Conservation (phyloP, 495 filamentous ascomycete genomes). For the Penicillium daleae region DNA sequence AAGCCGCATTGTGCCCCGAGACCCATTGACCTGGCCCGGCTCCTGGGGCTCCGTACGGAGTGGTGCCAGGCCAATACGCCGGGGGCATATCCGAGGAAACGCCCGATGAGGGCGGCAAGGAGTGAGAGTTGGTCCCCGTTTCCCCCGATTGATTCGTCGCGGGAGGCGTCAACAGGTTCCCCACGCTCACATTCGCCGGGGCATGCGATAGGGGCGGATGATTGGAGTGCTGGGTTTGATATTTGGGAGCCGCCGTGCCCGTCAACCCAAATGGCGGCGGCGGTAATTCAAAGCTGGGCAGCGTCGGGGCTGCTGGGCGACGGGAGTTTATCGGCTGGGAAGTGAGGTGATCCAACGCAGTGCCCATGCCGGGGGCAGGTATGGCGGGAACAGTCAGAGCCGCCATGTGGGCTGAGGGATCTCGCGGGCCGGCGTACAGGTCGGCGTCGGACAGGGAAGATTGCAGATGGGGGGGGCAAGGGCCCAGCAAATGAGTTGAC, state of each 20-base stretch:
- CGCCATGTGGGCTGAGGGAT: slow-evolving; percentile 45
- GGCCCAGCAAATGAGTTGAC: slow-evolving; percentile 30
- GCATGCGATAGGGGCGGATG: slow-evolving; percentile 40
- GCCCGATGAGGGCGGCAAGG: slow-evolving; percentile 49
- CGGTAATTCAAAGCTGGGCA: slow-evolving; percentile 67
- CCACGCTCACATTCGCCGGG: slow-evolving; percentile 56
- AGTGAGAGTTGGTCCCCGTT: slow-evolving; percentile 51
- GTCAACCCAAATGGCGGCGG: slow-evolving; percentile 48
- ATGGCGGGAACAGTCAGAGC: slow-evolving; percentile 49
- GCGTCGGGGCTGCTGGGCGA: slow-evolving; percentile 60
- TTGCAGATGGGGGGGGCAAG: slow-evolving; percentile 27
- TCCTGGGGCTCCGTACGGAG: slow-evolving; percentile 53
- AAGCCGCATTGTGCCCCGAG: slow-evolving; percentile 42
- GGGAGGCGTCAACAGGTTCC: slow-evolving; percentile 66
- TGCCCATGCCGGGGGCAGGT: slow-evolving; percentile 50
- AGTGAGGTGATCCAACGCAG: slow-evolving; percentile 46
- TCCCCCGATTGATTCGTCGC: slow-evolving; percentile 65
- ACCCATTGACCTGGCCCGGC: slow-evolving; percentile 42
- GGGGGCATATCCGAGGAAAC: slow-evolving; percentile 52
- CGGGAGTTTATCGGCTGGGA: slow-evolving; percentile 58
- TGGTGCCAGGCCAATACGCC: slow-evolving; percentile 53
- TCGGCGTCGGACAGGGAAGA: slow-evolving; percentile 41
- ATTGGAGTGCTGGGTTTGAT: slow-evolving; percentile 37
- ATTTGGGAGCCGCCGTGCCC: slow-evolving; percentile 43
- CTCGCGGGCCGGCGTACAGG: slow-evolving; percentile 36